Evolutionary conservation across 805 yeast genomes (phyloP), one percentile per base, ranked within the genome.

Genomic region (Ogataea minuta): DNA sequence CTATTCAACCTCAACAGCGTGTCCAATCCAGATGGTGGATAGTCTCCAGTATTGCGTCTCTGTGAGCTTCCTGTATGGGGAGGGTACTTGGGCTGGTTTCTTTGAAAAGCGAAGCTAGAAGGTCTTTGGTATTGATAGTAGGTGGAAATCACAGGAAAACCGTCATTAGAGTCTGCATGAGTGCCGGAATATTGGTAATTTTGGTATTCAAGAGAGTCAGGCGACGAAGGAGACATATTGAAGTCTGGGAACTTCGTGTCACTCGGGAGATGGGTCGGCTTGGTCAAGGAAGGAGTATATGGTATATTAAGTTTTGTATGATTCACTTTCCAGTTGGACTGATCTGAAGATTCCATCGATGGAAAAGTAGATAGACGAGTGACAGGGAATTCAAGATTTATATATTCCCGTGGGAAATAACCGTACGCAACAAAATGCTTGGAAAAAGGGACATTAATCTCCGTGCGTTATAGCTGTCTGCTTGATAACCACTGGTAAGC

Each of bases 381-480:
- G 21, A 19, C 28, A 25, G 34, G 24, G 16, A 7, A 30, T 4
- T 4, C 13, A 16, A 30, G 14, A 6, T 8, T 16, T 30, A 21
- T 17, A 28, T 28, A 29, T 9, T 6, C 23, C 23, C 23, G 17
- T 10, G 23, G 4, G 4, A 14, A 16, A 11, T 5, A 19, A 6
- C 9, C 32, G 14, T 19, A 19, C 21, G 23, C 29, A 34, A 34
- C 21, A 34, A 28, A 34, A 34, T 19, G 31, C 31, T 34, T 28
- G 10, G 21, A 20, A 4, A 23, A 9, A 6, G 21, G 8, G 8
- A 19, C 21, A 17, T 36, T 9, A 15, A 14, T 25, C 31, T n/a
- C 17, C 15, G 27, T 37, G 36, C 41, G 23, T 37, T 23, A 37
- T 31, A 37, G 31, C 41, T 37, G 28, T 23, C 23, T n/a, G n/a